Conservation (phyloP, 495 filamentous ascomycete species). For the Daldinia concentrica region DNA sequence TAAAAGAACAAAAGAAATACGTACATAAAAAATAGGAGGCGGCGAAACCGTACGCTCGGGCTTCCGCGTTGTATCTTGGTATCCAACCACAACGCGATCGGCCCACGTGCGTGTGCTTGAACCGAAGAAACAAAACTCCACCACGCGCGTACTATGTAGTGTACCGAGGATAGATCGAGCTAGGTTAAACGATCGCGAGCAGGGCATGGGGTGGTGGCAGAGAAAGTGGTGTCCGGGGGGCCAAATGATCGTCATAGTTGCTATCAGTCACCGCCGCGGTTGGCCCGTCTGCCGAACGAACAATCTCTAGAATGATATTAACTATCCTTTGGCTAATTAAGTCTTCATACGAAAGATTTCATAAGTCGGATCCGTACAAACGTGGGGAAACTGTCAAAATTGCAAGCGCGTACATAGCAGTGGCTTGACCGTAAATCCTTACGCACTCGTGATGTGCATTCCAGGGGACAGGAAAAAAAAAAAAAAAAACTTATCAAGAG, state of each 20-base stretch:
- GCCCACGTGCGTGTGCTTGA: constrained; percentile 34
- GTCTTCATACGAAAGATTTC: neutral
- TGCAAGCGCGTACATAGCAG: too few relatives aligned
- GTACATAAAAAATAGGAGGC: constrained; percentile 10
- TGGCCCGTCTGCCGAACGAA: neutral
- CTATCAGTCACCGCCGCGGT: neutral
- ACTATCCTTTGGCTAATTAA: neutral
- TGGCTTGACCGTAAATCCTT: too few relatives aligned
- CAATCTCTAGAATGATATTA: neutral
- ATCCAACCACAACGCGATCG: constrained; percentile 26
- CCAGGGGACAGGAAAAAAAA: neutral
- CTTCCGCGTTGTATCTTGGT: constrained; percentile 21
- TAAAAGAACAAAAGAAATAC: neutral
- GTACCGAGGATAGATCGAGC: constrained; percentile 25
- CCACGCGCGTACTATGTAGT: neutral
- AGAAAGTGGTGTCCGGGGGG: neutral
- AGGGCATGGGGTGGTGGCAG: neutral
- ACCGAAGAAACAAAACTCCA: constrained; percentile 2
- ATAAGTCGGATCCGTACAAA: too few relatives aligned
- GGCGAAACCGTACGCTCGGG: constrained; percentile 34
- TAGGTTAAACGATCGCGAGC: constrained; percentile 12
- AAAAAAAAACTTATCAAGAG: neutral
- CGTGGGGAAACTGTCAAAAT: too few relatives aligned
- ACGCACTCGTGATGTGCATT: too few relatives aligned
- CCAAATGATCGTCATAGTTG: neutral